These are phyloP conservation scores for Phytophthora citrophthora DNA, from an alignment of 352 stramenopile species.

Conservation along the genomic window DNA sequence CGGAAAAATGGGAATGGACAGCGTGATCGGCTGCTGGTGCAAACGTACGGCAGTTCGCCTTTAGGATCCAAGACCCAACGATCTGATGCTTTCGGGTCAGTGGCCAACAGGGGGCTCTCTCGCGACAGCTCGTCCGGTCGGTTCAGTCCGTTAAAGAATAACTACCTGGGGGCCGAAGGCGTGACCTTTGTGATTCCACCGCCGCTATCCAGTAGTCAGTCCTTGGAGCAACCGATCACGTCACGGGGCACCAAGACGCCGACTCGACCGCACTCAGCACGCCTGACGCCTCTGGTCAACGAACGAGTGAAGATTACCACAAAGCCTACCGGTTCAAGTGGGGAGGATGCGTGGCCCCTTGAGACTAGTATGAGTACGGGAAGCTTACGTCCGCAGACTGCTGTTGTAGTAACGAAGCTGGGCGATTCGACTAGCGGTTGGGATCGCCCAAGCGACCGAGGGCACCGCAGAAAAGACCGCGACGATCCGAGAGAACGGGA, in stretches of 20 bases:
- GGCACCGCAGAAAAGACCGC: slow-evolving; percentile 2
- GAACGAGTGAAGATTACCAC: slow-evolving; percentile 51
- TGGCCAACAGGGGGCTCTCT: slow-evolving; percentile 11
- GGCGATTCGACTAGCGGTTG: slow-evolving; percentile 20
- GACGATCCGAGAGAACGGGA: slow-evolving; percentile 10
- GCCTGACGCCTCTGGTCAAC: slow-evolving; percentile 46
- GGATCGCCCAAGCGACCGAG: slow-evolving; percentile 7
- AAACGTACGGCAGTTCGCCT: slow-evolving; percentile 55
- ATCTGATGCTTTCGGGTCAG: slow-evolving; percentile 16
- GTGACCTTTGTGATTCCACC: slow-evolving; percentile 61
- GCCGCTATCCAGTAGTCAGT: slow-evolving; percentile 44
- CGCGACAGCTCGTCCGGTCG: slow-evolving; percentile 22
- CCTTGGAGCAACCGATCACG: slow-evolving; percentile 24
- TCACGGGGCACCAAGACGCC: slow-evolving; percentile 32
- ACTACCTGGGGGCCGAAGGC: slow-evolving; percentile 46
- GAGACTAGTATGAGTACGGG: slow-evolving; percentile 28
- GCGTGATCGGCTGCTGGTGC: slow-evolving; percentile 52
- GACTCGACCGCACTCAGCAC: slow-evolving; percentile 38
- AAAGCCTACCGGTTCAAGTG: slow-evolving; percentile 19
- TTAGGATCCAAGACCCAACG: slow-evolving; percentile 25
- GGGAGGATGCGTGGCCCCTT: slow-evolving; percentile 21
- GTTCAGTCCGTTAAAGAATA: slow-evolving; percentile 52
- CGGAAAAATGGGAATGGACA: slow-evolving; percentile 49
- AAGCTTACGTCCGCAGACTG: slow-evolving; percentile 37
- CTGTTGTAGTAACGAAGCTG: slow-evolving; percentile 48